These are phyloP conservation scores for Manihot esculenta DNA, from an alignment of 441 rosid genomes.

Conservation along the genomic window DNA sequence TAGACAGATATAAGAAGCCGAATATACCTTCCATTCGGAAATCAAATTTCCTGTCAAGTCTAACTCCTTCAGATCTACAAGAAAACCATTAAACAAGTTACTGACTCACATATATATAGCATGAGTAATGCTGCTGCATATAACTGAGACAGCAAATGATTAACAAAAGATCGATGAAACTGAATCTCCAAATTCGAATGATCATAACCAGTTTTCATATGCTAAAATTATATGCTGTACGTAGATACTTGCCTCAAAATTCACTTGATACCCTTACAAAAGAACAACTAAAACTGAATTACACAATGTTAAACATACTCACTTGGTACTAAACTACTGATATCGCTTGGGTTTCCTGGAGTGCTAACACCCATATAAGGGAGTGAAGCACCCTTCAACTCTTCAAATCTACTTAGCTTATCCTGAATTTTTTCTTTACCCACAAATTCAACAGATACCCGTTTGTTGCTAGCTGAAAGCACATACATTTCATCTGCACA, in stretches of 20 bases:
- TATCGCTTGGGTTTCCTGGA: slow-evolving; percentile 53
- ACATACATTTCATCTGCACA: slow-evolving; percentile 91
- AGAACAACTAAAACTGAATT: not conserved
- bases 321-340: slow-evolving; percentile 56
- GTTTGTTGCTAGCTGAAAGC: slow-evolving; percentile 68
- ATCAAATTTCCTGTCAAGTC: slow-evolving; percentile 94
- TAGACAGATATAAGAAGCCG: not conserved
- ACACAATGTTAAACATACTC: slow-evolving; percentile 20
- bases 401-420: slow-evolving; percentile 72
- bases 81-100: slow-evolving; percentile 23
- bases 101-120: not conserved
- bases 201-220: not conserved
- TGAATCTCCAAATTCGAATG: not conserved
- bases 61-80: slow-evolving; percentile 71
- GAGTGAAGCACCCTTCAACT: slow-evolving; percentile 65
- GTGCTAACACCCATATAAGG: slow-evolving; percentile 69
- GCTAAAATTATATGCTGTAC: not conserved
- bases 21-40: slow-evolving; percentile 76
- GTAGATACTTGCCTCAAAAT: not conserved
- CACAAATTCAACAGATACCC: slow-evolving; percentile 72
- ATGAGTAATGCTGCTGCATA: slow-evolving; percentile 1
- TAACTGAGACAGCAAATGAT: not conserved
- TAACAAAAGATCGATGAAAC: not conserved
- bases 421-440: slow-evolving; percentile 85
- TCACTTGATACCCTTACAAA: not conserved